These are phyloP conservation scores for Porcisia hertigi DNA, from an alignment of 208 protist species.

Conservation along the genomic window DNA sequence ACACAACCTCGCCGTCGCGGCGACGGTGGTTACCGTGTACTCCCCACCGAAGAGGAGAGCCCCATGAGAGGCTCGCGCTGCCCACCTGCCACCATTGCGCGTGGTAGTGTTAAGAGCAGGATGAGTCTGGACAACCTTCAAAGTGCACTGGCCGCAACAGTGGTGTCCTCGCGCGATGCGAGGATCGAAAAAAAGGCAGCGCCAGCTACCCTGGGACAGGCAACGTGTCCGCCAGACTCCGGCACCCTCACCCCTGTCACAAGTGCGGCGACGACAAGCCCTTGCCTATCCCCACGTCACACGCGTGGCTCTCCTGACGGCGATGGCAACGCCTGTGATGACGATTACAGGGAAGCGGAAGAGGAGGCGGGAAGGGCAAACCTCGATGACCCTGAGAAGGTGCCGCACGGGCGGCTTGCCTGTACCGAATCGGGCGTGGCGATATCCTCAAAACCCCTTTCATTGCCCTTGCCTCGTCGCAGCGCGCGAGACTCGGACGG, in stretches of 20 bases:
- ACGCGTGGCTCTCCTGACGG: background rate
- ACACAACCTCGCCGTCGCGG: background rate
- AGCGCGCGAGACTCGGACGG: conserved; percentile 12
- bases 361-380: background rate
- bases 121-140: background rate
- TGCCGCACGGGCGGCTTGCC: no score
- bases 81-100: conserved; percentile 2
- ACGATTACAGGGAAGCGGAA: no score
- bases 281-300: conserved; percentile 3
- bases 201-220: background rate
- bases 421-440: background rate
- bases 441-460: background rate
- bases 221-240: conserved; percentile 25
- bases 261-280: conserved; percentile 8
- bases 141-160: background rate
- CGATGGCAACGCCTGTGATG: background rate
- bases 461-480: background rate
- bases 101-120: background rate
- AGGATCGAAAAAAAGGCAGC: background rate
- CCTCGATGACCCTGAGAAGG: background rate
- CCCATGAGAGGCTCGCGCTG: background rate
- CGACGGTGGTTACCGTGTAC: background rate
- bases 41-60: background rate
- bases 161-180: background rate
- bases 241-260: conserved; percentile 5